Evolutionary conservation across 1,284 basidiomycete species (phyloP).

Genomic region (Cryptococcus sp.): DNA sequence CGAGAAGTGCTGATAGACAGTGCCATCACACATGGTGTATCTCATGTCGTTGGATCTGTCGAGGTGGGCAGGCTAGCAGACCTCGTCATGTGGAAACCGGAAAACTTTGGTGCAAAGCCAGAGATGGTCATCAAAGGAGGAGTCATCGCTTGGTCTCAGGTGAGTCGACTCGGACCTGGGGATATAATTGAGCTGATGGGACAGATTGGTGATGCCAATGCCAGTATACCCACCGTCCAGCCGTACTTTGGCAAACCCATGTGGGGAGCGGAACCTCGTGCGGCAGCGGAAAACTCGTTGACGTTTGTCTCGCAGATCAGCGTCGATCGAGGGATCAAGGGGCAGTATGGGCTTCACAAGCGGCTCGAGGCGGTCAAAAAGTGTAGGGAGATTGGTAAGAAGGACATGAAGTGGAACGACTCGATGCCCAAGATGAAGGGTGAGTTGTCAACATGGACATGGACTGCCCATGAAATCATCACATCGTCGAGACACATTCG

Average conservation of each 20-base stretch:
- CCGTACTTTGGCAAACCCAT: constrained; percentile 79
- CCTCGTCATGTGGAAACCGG: constrained; percentile 88
- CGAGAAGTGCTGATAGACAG: constrained; percentile 46
- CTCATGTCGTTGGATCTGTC: constrained; percentile 79
- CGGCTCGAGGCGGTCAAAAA: constrained; percentile 66
- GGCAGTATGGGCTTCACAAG: constrained; percentile 70
- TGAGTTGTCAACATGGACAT: constrained; percentile 14
- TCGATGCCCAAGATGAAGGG: constrained; percentile 66
- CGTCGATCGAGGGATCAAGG: constrained; percentile 58
- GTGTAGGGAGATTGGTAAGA: constrained; percentile 73
- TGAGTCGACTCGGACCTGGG: constrained; percentile 39
- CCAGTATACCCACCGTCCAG: constrained; percentile 87
- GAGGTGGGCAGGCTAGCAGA: constrained; percentile 81
- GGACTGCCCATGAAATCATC: too few species aligned
- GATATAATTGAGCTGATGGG: neutral
- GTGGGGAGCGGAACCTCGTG: constrained; percentile 73
- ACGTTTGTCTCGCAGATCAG: constrained; percentile 78
- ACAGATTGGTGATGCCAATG: constrained; percentile 90
- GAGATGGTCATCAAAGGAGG: constrained; percentile 93
- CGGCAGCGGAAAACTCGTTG: constrained; percentile 74
- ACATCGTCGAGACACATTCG: neutral
- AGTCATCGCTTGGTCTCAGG: constrained; percentile 83
- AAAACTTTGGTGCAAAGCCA: constrained; percentile 85
- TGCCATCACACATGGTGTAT: constrained; percentile 89
- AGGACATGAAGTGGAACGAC: constrained; percentile 91